These are phyloP conservation scores for Grigorovia jiainica DNA, from an alignment of 805 yeast genomes.

Conservation along the genomic window DNA sequence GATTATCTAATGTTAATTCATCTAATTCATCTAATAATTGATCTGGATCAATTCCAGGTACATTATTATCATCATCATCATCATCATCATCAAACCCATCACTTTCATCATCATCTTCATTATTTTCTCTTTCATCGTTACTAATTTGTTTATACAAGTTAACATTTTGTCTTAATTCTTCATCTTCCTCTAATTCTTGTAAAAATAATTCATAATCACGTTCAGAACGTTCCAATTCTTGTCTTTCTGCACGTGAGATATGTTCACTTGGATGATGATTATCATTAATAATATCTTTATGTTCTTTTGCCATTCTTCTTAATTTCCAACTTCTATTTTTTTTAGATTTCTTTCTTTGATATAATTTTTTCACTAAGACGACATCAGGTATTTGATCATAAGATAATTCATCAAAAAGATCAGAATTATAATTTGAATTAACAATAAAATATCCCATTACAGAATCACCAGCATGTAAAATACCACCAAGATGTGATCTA, in stretches of 20 bases:
- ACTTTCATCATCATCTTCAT: slow-evolving; percentile 31
- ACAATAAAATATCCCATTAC: slow-evolving; percentile 86
- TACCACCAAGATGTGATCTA: slow-evolving; percentile 87
- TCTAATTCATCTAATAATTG: slow-evolving; percentile 92
- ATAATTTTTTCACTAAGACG: slow-evolving; percentile 77
- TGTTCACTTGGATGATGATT: slow-evolving; percentile 34
- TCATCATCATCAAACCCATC: slow-evolving; percentile 40
- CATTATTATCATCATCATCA: slow-evolving; percentile 63
- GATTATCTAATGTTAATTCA: slow-evolving; percentile 73
- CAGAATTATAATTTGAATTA: slow-evolving; percentile 83
- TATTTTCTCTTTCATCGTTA: slow-evolving; percentile 32
- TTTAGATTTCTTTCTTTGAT: slow-evolving; percentile 65
- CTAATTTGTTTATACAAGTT: slow-evolving; percentile 66
- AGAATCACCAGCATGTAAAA: slow-evolving; percentile 93
- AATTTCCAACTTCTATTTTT: slow-evolving; percentile 80
- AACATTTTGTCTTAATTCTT: slow-evolving; percentile 82
- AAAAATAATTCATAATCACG: slow-evolving; percentile 90
- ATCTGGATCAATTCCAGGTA: slow-evolving; percentile 80
- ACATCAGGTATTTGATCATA: slow-evolving; percentile 74
- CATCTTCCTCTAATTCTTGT: slow-evolving; percentile 95
- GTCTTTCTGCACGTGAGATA: slow-evolving; percentile 64
- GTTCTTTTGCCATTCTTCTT: slow-evolving; percentile 96
- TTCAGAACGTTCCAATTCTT: slow-evolving; percentile 86
- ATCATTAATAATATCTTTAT: slow-evolving; percentile 72
- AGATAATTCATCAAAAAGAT: slow-evolving; percentile 64